phyloP scores from a whole-genome alignment of 2,329 filamentous ascomycete genomes.

The Aureobasidium sp. region DNA sequence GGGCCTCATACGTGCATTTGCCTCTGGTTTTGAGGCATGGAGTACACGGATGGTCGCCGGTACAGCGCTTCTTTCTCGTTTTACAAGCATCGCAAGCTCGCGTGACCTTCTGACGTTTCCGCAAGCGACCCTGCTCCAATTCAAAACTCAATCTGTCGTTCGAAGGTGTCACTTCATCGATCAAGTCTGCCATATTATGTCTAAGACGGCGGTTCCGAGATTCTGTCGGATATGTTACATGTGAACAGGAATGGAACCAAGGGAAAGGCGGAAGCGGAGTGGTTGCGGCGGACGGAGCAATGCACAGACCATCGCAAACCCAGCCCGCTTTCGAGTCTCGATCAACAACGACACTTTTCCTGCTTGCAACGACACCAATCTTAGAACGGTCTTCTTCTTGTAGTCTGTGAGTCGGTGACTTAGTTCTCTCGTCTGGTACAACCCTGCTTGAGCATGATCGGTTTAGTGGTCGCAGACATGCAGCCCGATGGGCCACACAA shows the following conservation, averaged over 20 bases:
- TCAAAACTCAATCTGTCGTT: neutral
- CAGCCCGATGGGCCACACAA: too few species aligned
- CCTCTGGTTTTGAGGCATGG: conserved; percentile 26
- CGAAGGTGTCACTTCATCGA: neutral
- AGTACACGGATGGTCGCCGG: conserved; percentile 32
- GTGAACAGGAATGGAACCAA: neutral
- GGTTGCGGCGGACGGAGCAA: neutral
- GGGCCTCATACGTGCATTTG: conserved; percentile 41
- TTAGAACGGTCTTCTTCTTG: too few species aligned
- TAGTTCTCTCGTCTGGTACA: too few species aligned
- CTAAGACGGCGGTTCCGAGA: too few species aligned
- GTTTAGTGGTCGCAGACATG: too few species aligned
- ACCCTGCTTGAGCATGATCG: too few species aligned
- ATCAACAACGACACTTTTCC: too few species aligned
- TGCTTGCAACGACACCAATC: too few species aligned
- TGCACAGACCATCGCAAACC: neutral
- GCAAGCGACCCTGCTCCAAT: neutral
- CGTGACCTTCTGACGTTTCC: conserved; percentile 14
- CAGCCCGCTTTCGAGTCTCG: neutral
- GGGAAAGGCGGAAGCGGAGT: neutral
- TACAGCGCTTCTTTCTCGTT: conserved; percentile 33
- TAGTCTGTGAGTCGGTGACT: too few species aligned
- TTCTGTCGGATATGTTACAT: neutral
- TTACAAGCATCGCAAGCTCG: conserved; percentile 27
- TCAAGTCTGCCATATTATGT: neutral